Evolutionary conservation across 2,329 filamentous ascomycete genomes (phyloP).

Genomic region (Microsporum canis): DNA sequence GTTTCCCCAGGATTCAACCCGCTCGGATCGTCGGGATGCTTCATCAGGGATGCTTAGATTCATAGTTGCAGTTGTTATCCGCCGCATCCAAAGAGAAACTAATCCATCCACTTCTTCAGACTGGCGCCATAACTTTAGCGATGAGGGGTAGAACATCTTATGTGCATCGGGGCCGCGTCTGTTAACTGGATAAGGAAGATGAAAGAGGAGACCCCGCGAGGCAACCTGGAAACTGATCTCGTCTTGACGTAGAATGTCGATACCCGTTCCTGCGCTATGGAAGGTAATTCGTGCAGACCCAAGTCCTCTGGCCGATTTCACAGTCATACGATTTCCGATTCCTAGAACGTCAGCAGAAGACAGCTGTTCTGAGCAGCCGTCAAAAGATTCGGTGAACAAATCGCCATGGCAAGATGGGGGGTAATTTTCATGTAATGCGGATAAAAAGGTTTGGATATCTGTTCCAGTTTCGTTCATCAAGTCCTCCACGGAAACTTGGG

Average conservation of each 20-base stretch:
- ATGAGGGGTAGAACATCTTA: slow-evolving; percentile 88
- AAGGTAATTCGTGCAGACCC: slow-evolving; percentile 38
- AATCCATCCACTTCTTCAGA: slow-evolving; percentile 70
- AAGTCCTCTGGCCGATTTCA: slow-evolving; percentile 32
- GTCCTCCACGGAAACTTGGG: slow-evolving; percentile 57
- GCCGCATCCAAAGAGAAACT: slow-evolving; percentile 38
- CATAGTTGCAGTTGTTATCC: slow-evolving; percentile 28
- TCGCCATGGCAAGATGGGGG: slow-evolving; percentile 61
- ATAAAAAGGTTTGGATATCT: slow-evolving; percentile 79
- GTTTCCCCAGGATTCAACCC: slow-evolving; percentile 30
- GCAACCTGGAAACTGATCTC: slow-evolving; percentile 90
- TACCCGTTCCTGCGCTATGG: slow-evolving; percentile 46
- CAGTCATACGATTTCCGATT: slow-evolving; percentile 45
- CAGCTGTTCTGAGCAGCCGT: slow-evolving; percentile 73
- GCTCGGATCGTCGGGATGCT: slow-evolving; percentile 8
- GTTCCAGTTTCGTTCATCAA: slow-evolving; percentile 91
- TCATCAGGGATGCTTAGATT: slow-evolving; percentile 28
- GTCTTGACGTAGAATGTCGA: slow-evolving; percentile 74
- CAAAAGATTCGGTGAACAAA: slow-evolving; percentile 63
- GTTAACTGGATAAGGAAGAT: slow-evolving; percentile 75
- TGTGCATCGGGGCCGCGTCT: slow-evolving; percentile 50
- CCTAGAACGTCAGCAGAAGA: slow-evolving; percentile 82
- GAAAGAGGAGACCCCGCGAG: slow-evolving; percentile 74
- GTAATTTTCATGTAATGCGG: slow-evolving; percentile 89
- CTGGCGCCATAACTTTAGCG: slow-evolving; percentile 69